Conservation (phyloP, 768 basidiomycete genomes). For the Suillus paluster region DNA sequence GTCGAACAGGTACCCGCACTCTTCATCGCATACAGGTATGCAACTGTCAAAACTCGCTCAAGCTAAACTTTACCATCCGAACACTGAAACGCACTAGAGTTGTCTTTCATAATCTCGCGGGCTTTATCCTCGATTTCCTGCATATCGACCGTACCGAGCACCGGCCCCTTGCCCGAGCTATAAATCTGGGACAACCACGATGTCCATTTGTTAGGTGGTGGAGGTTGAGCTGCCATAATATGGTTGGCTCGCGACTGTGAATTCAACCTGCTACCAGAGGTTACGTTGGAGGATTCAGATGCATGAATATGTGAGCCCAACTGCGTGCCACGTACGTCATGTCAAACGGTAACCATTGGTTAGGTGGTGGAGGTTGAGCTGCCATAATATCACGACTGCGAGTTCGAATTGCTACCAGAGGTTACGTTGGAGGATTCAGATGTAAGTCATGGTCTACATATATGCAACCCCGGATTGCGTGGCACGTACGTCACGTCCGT, state of each 20-base stretch:
- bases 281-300: not conserved
- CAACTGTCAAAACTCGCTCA: constrained; percentile 39
- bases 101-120: constrained; percentile 60
- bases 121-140: constrained; percentile 71
- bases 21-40: constrained; percentile 72
- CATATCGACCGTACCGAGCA: constrained; percentile 60
- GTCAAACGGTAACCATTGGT: constrained; percentile 23
- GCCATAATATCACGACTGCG: not conserved
- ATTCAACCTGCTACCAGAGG: not conserved
- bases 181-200: constrained; percentile 27
- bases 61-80: not conserved
- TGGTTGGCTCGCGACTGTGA: too few relatives aligned
- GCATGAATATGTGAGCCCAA: not conserved
- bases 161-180: constrained; percentile 25
- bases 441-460: too few relatives aligned
- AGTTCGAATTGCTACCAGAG: not conserved
- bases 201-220: constrained; percentile 25
- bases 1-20: constrained; percentile 73
- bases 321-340: too few relatives aligned
- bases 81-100: constrained; percentile 44
- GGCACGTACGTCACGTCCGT: not conserved
- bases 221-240: constrained; percentile 6
- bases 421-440: not conserved
- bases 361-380: constrained; percentile 19
- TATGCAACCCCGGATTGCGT: too few relatives aligned